Percentiles rank a stretch among this genome's conserved stretches.
Evolutionary conservation across 257 asterid species (phyloP).

Genomic region (Solanum clarkiae): DNA sequence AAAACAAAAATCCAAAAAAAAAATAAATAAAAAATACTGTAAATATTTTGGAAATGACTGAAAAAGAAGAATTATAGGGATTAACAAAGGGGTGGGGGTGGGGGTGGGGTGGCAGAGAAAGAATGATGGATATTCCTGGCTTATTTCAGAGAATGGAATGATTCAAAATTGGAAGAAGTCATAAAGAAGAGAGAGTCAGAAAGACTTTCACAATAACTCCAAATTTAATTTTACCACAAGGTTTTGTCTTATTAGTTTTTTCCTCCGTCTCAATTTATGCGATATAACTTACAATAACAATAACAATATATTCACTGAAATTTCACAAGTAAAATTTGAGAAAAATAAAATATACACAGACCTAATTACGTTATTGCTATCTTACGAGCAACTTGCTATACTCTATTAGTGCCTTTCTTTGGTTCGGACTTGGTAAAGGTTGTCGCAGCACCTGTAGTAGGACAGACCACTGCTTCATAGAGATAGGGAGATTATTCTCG

Average conservation of each 20-base stretch:
- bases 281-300: background rate
- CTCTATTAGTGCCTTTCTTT: too few relatives aligned
- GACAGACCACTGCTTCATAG: too few relatives aligned
- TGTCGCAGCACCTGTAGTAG: too few relatives aligned
- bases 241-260: background rate
- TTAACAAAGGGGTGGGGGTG: background rate
- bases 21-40: background rate
- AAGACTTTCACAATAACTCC: background rate
- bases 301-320: too few relatives aligned
- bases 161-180: background rate
- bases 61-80: conserved; percentile 3
- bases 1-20: background rate
- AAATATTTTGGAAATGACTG: background rate
- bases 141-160: conserved; percentile 7
- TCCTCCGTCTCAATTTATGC: background rate
- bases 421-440: too few relatives aligned
- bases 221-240: background rate
- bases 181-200: background rate
- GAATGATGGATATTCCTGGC: conserved; percentile 25
- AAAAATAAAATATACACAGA: too few relatives aligned
- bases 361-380: too few relatives aligned
- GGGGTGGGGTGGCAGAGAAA: background rate
- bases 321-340: too few relatives aligned
- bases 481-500: too few relatives aligned
- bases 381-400: too few relatives aligned